phyloP scores from a whole-genome alignment of 1,284 basidiomycete species.

The Cutaneotrichosporon dermatis region DNA sequence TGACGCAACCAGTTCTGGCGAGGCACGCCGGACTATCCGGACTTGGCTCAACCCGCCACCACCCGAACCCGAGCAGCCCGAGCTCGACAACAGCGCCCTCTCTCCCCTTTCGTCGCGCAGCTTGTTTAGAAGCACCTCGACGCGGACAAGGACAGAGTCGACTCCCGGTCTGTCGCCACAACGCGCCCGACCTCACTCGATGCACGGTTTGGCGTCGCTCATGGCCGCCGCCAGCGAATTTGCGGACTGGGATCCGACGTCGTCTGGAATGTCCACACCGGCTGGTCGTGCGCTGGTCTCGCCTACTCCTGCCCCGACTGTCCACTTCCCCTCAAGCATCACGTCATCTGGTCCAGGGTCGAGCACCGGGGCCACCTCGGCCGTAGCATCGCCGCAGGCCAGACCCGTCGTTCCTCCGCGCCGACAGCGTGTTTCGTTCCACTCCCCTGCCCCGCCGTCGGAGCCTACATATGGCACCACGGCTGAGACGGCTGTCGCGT shows the following conservation, averaged over 20 bases:
- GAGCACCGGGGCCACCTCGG: background rate
- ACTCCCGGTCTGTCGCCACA: conserved; percentile 3
- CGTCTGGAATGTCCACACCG: background rate
- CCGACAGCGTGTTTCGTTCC: conserved; percentile 30
- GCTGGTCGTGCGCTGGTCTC: conserved; percentile 9
- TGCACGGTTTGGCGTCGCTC: conserved; percentile 25
- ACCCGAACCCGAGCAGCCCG: conserved; percentile 15
- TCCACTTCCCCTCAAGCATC: conserved; percentile 17
- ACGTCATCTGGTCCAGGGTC: background rate
- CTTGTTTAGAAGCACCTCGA: conserved; percentile 34
- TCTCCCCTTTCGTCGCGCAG: conserved; percentile 11
- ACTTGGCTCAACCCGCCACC: conserved; percentile 33
- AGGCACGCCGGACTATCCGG: conserved; percentile 34
- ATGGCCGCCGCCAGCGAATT: conserved; percentile 15
- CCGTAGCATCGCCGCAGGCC: background rate
- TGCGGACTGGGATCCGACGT: conserved; percentile 11
- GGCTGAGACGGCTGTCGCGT: conserved; percentile 27
- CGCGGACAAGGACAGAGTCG: conserved; percentile 11
- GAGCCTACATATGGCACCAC: conserved; percentile 35
- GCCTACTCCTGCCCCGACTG: conserved; percentile 12
- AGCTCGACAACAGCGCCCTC: background rate
- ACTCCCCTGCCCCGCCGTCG: conserved; percentile 34
- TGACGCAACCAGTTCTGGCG: conserved; percentile 24
- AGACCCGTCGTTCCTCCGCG: conserved; percentile 14
- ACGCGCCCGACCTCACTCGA: conserved; percentile 22